Conservation (phyloP, 805 yeast genomes). For the Yamadazyma scolyti region DNA sequence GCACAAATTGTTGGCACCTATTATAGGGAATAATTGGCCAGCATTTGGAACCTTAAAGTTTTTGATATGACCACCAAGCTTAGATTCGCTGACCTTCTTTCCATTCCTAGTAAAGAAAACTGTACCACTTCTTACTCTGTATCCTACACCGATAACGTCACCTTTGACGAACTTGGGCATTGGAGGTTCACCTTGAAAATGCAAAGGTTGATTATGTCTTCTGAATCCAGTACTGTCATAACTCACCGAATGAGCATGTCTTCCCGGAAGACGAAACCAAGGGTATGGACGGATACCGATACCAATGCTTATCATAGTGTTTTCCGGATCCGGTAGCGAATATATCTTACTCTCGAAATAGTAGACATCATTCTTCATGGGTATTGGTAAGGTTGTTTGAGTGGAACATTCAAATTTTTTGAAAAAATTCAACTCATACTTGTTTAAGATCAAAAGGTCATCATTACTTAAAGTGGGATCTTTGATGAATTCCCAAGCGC, state of each 20-base stretch:
- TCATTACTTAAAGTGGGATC: slow-evolving; percentile 52
- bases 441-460: slow-evolving; percentile 60
- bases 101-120: slow-evolving; percentile 95
- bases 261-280: slow-evolving; percentile 87
- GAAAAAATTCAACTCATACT: slow-evolving; percentile 56
- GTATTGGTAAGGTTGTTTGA: slow-evolving; percentile 82
- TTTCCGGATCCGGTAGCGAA: slow-evolving; percentile 57
- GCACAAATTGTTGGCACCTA: slow-evolving; percentile 83
- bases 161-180: slow-evolving; percentile 70
- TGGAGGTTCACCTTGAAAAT: slow-evolving; percentile 39
- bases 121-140: slow-evolving; percentile 76
- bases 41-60: slow-evolving; percentile 53
- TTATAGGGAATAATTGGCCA: slow-evolving; percentile 70
- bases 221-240: slow-evolving; percentile 85
- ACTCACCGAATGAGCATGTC: slow-evolving; percentile 79
- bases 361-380: slow-evolving; percentile 76
- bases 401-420: slow-evolving; percentile 62
- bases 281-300: slow-evolving; percentile 88
- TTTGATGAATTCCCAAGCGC: slow-evolving; percentile 84
- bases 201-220: slow-evolving; percentile 75
- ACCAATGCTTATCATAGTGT: slow-evolving; percentile 68
- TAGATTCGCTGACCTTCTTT: slow-evolving; percentile 76
- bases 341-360: slow-evolving; percentile 86
- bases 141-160: slow-evolving; percentile 92
- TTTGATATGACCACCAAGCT: slow-evolving; percentile 73